Evolutionary conservation across 2,329 filamentous ascomycete genomes (phyloP).

Genomic region (Pseudogymnoascus sp.): DNA sequence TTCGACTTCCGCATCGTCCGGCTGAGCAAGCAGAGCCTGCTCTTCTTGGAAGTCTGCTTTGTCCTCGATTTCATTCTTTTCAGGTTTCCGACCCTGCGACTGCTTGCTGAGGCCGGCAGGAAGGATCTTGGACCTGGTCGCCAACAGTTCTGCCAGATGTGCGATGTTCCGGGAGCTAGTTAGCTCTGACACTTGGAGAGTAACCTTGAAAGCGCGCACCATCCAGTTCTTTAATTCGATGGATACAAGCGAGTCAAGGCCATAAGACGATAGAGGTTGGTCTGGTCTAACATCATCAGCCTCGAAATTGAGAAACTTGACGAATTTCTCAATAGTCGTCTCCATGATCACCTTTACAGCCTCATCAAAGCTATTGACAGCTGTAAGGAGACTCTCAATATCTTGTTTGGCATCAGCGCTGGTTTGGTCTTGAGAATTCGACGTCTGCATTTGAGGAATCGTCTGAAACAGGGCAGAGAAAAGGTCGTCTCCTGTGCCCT

Average conservation of each 20-base stretch:
- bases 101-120: background rate
- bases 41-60: background rate
- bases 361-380: background rate
- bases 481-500: conserved; percentile 16
- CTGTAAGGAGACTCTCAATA: conserved; percentile 4
- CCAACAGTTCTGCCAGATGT: conserved; percentile 21
- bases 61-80: background rate
- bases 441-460: background rate
- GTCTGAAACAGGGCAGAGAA: conserved; percentile 17
- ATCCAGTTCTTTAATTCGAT: conserved; percentile 19
- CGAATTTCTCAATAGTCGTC: conserved; percentile 13
- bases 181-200: conserved; percentile 26
- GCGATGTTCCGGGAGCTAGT: conserved; percentile 21
- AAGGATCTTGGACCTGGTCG: conserved; percentile 23
- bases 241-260: conserved; percentile 18
- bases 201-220: conserved; percentile 19
- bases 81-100: background rate
- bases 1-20: background rate
- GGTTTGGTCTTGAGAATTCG: background rate
- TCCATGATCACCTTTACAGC: background rate
- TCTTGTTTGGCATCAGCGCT: background rate
- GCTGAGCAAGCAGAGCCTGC: background rate
- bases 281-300: conserved; percentile 10
- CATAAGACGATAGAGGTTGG: conserved; percentile 6
- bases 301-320: conserved; percentile 22